phyloP scores from a whole-genome alignment of 1,284 basidiomycete genomes.

The Paramarasmius palmivorus region DNA sequence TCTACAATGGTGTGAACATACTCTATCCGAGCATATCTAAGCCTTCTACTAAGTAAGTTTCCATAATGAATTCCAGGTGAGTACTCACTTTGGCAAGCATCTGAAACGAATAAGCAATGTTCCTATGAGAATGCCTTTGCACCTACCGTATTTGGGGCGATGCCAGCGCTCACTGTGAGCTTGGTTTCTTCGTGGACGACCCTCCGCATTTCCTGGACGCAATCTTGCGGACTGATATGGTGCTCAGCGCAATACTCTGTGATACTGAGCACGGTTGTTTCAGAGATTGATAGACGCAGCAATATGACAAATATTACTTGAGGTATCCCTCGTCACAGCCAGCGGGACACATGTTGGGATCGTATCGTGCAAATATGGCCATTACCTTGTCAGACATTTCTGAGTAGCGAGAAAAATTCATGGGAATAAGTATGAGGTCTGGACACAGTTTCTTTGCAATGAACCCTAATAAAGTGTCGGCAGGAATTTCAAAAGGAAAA shows the following conservation, averaged over 20 bases:
- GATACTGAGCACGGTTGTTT: constrained; percentile 50
- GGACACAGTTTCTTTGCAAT: constrained; percentile 95
- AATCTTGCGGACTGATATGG: constrained; percentile 65
- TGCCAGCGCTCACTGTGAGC: constrained; percentile 92
- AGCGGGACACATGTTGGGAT: constrained; percentile 77
- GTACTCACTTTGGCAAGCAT: constrained; percentile 76
- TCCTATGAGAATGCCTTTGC: constrained; percentile 17
- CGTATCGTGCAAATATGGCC: constrained; percentile 74
- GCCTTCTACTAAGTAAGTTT: neutral
- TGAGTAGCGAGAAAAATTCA: constrained; percentile 66
- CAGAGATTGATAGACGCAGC: constrained; percentile 7
- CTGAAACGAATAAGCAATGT: constrained; percentile 25
- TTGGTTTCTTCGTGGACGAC: constrained; percentile 75
- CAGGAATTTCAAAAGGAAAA: constrained; percentile 2
- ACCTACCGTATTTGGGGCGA: constrained; percentile 82
- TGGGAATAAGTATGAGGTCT: constrained; percentile 77
- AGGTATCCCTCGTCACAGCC: constrained; percentile 90
- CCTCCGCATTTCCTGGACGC: constrained; percentile 77
- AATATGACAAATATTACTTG: constrained; percentile 54
- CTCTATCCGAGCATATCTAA: constrained; percentile 92
- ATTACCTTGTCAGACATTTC: constrained; percentile 74
- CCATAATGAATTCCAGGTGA: neutral
- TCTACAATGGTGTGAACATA: constrained; percentile 21
- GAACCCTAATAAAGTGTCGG: constrained; percentile 51
- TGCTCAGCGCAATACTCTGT: constrained; percentile 76